phyloP scores from a whole-genome alignment of 495 filamentous ascomycete species.

The Podospora tetraspora region DNA sequence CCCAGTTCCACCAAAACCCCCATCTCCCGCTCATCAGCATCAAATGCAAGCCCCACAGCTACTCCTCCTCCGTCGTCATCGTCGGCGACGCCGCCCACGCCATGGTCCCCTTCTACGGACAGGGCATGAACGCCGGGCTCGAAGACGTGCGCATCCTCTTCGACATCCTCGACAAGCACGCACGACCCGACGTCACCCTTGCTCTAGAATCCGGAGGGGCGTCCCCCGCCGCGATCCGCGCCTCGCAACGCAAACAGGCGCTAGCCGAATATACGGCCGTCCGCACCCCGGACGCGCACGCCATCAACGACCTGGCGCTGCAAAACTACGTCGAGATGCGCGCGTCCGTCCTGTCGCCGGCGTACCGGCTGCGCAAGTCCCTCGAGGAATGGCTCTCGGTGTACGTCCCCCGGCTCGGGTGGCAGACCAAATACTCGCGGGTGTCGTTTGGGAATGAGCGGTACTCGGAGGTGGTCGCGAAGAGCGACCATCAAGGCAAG shows the following conservation, averaged over 20 bases:
- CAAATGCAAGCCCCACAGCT: constrained; percentile 86
- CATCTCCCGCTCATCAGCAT: constrained; percentile 90
- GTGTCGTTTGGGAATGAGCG: constrained; percentile 89
- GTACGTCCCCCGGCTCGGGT: constrained; percentile 71
- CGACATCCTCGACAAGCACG: constrained; percentile 62
- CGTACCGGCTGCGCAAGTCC: constrained; percentile 74
- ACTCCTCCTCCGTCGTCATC: constrained; percentile 69
- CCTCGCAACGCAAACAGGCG: constrained; percentile 49
- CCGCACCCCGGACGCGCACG: constrained; percentile 69
- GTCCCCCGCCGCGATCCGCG: constrained; percentile 13
- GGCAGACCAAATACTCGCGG: constrained; percentile 87
- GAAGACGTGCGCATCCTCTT: constrained; percentile 82
- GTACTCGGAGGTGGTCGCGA: constrained; percentile 74
- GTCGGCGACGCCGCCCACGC: constrained; percentile 94
- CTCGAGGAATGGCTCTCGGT: constrained; percentile 78
- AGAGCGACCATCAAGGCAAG: constrained; percentile 58
- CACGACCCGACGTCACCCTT: constrained; percentile 26
- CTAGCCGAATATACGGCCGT: constrained; percentile 68
- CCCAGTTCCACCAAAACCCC: constrained; percentile 71
- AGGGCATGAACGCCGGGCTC: constrained; percentile 84
- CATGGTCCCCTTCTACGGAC: constrained; percentile 93
- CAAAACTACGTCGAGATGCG: constrained; percentile 95
- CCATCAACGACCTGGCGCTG: constrained; percentile 89
- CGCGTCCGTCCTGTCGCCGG: constrained; percentile 64
- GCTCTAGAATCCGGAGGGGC: constrained; percentile 7